These are phyloP conservation scores for Globisporangium iwayamae DNA, from an alignment of 352 stramenopile genomes.

Conservation along the genomic window DNA sequence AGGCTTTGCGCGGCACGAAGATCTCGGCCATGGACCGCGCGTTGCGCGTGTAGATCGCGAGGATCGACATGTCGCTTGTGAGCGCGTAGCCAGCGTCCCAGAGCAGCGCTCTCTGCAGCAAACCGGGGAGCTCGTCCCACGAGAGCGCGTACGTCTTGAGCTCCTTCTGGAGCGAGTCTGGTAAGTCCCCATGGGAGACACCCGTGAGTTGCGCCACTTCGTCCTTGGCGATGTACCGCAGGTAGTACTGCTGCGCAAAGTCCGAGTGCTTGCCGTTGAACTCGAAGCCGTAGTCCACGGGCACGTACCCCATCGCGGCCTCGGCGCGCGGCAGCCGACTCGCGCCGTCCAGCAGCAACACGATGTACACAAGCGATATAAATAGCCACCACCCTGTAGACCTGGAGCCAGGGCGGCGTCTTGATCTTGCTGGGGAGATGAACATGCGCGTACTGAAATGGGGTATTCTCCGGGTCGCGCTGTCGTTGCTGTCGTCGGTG, in stretches of 20 bases:
- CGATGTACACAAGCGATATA: conserved; percentile 1
- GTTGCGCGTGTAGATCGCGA: conserved; percentile 59
- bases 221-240: conserved; percentile 36
- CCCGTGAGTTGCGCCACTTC: conserved; percentile 25
- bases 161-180: conserved; percentile 23
- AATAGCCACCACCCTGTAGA: conserved; percentile 3
- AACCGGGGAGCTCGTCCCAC: conserved; percentile 45
- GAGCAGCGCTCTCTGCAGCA: conserved; percentile 61
- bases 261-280: conserved; percentile 62
- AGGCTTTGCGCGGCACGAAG: conserved; percentile 50
- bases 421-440: neutral
- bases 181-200: conserved; percentile 23
- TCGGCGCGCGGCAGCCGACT: conserved; percentile 32
- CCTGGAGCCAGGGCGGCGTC: neutral
- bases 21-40: conserved; percentile 66
- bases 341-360: conserved; percentile 32
- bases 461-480: neutral
- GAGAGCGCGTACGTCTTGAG: conserved; percentile 34
- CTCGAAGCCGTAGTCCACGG: conserved; percentile 39
- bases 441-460: neutral
- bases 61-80: conserved; percentile 26
- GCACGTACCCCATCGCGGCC: conserved; percentile 20
- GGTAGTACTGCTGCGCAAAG: conserved; percentile 67
- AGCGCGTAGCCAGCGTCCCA: conserved; percentile 69
- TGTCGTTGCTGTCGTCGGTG: no score